These are phyloP conservation scores for Solanum stenotomum DNA, from an alignment of 257 asterid genomes.

Conservation along the genomic window DNA sequence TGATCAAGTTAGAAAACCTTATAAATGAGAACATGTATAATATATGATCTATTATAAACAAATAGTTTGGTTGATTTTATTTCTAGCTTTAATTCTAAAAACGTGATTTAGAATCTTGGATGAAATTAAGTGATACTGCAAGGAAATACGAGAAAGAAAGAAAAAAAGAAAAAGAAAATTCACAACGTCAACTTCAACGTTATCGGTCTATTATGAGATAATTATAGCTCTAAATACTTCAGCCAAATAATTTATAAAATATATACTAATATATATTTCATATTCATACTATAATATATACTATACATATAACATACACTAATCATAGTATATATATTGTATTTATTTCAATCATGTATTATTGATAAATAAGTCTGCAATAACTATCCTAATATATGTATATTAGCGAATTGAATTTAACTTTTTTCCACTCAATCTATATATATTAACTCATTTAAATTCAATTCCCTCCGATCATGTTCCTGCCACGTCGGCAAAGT, in stretches of 20 bases:
- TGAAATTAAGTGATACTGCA: neutral
- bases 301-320: too few species aligned
- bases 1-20: neutral
- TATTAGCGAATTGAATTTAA: neutral
- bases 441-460: neutral
- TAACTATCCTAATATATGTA: neutral
- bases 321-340: too few species aligned
- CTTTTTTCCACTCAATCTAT: neutral
- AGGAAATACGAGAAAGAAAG: neutral
- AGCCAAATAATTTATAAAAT: too few species aligned
- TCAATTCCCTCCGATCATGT: neutral
- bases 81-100: neutral
- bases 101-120: neutral
- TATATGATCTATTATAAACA: neutral
- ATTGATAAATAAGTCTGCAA: too few species aligned
- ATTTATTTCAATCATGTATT: too few species aligned
- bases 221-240: neutral
- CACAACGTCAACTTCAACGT: neutral
- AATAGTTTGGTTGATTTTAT: neutral
- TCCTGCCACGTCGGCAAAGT: neutral
- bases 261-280: too few species aligned
- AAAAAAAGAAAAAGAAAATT: neutral
- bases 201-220: neutral
- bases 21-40: neutral
- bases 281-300: too few species aligned